A percentile compares a stretch with the other conserved stretches of the same genome.
Evolutionary conservation across 768 basidiomycete species (phyloP).

Genomic region (button mushroom (Agaricus bisporus)): DNA sequence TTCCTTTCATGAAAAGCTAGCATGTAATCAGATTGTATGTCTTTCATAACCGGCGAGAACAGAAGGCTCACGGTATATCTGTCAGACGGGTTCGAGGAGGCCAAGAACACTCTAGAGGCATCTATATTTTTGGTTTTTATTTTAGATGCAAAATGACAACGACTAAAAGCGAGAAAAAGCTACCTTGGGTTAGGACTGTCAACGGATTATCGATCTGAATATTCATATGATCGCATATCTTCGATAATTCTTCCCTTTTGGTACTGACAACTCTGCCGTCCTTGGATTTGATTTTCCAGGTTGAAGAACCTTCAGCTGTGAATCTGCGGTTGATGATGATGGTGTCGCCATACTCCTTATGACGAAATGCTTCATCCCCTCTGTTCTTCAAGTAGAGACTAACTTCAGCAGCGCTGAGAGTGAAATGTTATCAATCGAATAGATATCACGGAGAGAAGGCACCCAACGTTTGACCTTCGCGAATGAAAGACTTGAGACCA

Average conservation of each 20-base stretch:
- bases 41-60: not conserved
- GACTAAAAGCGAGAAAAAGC: not conserved
- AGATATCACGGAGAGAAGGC: not conserved
- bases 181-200: conserved; percentile 88
- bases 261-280: conserved; percentile 62
- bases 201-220: conserved; percentile 96
- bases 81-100: conserved; percentile 70
- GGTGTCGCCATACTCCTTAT: conserved; percentile 76
- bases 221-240: conserved; percentile 93
- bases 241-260: conserved; percentile 79
- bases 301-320: conserved; percentile 64
- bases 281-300: conserved; percentile 78
- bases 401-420: conserved; percentile 59
- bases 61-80: conserved; percentile 73
- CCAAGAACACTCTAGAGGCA: conserved; percentile 76
- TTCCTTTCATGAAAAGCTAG: conserved; percentile 93
- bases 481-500: conserved; percentile 81
- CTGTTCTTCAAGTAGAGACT: conserved; percentile 82
- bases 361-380: conserved; percentile 85
- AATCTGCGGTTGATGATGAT: conserved; percentile 84
- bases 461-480: conserved; percentile 72
- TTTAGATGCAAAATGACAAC: no score
- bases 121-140: conserved; percentile 32
- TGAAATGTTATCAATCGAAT: not conserved
- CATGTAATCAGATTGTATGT: not conserved